A percentile compares a stretch with the other conserved stretches of the same genome.
These are phyloP conservation scores for Paraphoma chrysanthemicola DNA, from an alignment of 2,329 filamentous ascomycete species.

Conservation along the genomic window DNA sequence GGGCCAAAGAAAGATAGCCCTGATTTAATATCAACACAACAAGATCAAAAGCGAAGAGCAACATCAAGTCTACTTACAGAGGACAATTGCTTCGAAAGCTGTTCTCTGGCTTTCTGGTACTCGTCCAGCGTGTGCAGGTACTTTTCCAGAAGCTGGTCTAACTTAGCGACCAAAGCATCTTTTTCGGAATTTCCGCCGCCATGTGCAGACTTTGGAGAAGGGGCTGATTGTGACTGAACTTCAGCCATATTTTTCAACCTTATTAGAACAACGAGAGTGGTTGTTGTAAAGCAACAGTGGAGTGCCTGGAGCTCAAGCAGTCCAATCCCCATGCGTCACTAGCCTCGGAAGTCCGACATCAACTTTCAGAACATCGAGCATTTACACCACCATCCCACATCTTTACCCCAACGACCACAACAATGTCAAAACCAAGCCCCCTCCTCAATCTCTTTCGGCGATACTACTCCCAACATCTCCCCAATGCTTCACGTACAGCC, in stretches of 20 bases:
- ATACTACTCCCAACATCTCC: constrained; percentile 28
- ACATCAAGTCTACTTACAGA: constrained; percentile 50
- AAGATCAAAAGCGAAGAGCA: too few species aligned
- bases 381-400: constrained; percentile 3
- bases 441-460: constrained; percentile 42
- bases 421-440: constrained; percentile 44
- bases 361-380: constrained; percentile 16
- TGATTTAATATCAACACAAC: constrained; percentile 17
- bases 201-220: neutral
- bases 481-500: constrained; percentile 11
- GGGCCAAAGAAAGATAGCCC: constrained; percentile 65
- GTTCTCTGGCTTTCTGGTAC: constrained; percentile 66
- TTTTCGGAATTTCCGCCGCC: constrained; percentile 12
- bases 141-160: constrained; percentile 69
- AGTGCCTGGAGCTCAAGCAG: neutral
- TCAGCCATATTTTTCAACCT: constrained; percentile 13
- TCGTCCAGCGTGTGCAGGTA: constrained; percentile 72
- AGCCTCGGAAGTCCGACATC: constrained; percentile 21
- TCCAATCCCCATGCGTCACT: constrained; percentile 14
- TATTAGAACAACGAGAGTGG: neutral
- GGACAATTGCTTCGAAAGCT: constrained; percentile 63
- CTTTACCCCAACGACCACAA: constrained; percentile 9
- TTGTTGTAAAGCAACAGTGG: neutral
- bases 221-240: neutral
- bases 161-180: constrained; percentile 47